These are phyloP conservation scores for Monosporascus sp. DNA, from an alignment of 2,329 filamentous ascomycete species.

Conservation along the genomic window DNA sequence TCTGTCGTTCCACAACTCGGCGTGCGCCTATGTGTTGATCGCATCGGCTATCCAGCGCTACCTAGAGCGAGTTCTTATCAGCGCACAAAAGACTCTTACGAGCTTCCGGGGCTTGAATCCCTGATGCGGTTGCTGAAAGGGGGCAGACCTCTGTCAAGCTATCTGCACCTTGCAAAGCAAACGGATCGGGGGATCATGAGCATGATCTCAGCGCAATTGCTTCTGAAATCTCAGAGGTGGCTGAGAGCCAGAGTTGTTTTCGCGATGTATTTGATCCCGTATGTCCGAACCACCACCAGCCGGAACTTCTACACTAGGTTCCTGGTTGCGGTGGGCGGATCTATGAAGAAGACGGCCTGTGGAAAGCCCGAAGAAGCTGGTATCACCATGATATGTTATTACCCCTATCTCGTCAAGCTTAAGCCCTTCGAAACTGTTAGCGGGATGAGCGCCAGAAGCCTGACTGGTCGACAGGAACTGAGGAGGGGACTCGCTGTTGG, in stretches of 20 bases:
- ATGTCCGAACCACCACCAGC: too few species aligned
- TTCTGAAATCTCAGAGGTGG: conserved; percentile 41
- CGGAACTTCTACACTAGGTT: too few species aligned
- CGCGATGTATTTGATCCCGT: conserved; percentile 44
- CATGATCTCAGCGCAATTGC: conserved; percentile 42
- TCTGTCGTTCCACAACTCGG: conserved; percentile 40
- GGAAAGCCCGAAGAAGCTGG: too few species aligned
- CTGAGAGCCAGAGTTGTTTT: conserved; percentile 43
- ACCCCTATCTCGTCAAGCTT: too few species aligned
- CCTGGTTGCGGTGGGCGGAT: too few species aligned
- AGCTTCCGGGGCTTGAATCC: conserved; percentile 43
- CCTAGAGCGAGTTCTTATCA: conserved; percentile 3
- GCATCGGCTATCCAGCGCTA: conserved; percentile 49
- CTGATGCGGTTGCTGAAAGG: conserved; percentile 40
- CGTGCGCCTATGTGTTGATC: conserved; percentile 53
- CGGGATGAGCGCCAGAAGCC: too few species aligned
- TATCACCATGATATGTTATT: too few species aligned
- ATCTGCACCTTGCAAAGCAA: conserved; percentile 53
- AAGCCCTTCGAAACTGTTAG: too few species aligned
- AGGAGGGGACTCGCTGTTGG: too few species aligned
- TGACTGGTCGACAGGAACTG: too few species aligned
- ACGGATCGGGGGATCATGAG: conserved; percentile 33
- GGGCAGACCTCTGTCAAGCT: conserved; percentile 52
- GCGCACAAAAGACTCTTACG: conserved; percentile 31
- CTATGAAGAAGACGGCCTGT: too few species aligned